phyloP scores from a whole-genome alignment of 129 eudicot species.

The Flaveria linearis region DNA sequence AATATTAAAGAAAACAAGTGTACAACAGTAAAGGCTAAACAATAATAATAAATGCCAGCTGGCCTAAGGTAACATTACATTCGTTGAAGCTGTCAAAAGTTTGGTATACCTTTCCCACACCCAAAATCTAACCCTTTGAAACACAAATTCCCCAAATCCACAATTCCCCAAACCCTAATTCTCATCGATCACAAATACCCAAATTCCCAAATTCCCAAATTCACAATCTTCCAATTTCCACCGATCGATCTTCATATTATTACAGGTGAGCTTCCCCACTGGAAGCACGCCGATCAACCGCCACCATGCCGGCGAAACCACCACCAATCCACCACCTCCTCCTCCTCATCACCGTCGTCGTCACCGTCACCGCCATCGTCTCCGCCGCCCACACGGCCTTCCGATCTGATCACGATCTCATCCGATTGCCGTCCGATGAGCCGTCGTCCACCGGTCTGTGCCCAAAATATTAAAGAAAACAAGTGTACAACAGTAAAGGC shows the following conservation, averaged over 20 bases:
- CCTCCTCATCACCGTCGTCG: slow-evolving; percentile 12
- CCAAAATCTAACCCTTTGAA: background rate
- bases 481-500: background rate
- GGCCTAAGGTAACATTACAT: slow-evolving; percentile 13
- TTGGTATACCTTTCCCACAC: slow-evolving; percentile 19
- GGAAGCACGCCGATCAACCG: slow-evolving; percentile 32
- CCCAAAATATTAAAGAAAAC: no score
- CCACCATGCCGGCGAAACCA: slow-evolving; percentile 28
- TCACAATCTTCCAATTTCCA: background rate
- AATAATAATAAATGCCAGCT: background rate
- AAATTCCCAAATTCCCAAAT: background rate
- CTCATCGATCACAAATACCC: background rate
- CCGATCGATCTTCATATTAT: background rate
- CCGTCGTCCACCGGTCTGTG: background rate
- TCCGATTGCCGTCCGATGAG: slow-evolving; percentile 31
- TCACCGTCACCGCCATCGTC: slow-evolving; percentile 23
- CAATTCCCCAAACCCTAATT: slow-evolving; percentile 22
- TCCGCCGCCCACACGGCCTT: slow-evolving; percentile 26
- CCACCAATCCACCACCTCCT: slow-evolving; percentile 17
- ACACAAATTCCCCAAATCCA: background rate
- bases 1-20: no score
- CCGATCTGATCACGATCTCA: slow-evolving; percentile 2
- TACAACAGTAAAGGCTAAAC: background rate
- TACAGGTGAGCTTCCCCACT: slow-evolving; percentile 17
- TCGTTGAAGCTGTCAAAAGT: slow-evolving; percentile 21